These are phyloP conservation scores for Pelargonium exstipulatum DNA, from an alignment of 441 rosid species.

Conservation along the genomic window DNA sequence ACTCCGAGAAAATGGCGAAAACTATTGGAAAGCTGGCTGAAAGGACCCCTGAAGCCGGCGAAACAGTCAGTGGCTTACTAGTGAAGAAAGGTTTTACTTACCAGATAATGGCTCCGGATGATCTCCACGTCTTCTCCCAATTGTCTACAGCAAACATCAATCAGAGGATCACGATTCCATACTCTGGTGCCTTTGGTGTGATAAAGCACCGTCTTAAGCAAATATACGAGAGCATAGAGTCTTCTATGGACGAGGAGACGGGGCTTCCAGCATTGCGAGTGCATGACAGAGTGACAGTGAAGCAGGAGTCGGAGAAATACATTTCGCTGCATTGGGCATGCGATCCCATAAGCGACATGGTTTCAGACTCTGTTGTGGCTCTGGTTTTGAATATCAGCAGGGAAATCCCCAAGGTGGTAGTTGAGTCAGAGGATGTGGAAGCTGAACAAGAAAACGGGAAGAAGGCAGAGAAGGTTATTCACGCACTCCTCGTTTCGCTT, in stretches of 20 bases:
- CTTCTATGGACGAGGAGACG: constrained; percentile 65
- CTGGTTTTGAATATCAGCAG: constrained; percentile 63
- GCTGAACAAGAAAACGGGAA: constrained; percentile 60
- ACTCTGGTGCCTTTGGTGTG: constrained; percentile 68
- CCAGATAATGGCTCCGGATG: constrained; percentile 94
- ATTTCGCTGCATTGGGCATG: constrained; percentile 76
- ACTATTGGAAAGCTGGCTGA: constrained; percentile 76
- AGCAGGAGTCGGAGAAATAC: constrained; percentile 76
- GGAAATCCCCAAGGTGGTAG: constrained; percentile 65
- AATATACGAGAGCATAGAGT: constrained; percentile 75
- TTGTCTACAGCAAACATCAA: constrained; percentile 71
- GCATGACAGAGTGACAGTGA: constrained; percentile 63
- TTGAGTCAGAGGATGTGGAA: constrained; percentile 46
- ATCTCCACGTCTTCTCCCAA: constrained; percentile 90
- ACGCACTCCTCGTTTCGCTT: constrained; percentile 74
- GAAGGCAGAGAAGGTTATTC: constrained; percentile 67
- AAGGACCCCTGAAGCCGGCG: constrained; percentile 67
- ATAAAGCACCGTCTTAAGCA: constrained; percentile 72
- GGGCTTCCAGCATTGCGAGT: constrained; percentile 58
- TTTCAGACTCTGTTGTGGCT: constrained; percentile 81
- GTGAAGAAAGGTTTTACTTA: constrained; percentile 88
- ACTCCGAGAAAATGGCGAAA: constrained; percentile 88
- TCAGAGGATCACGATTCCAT: constrained; percentile 77
- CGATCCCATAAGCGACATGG: constrained; percentile 87
- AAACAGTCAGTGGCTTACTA: constrained; percentile 66